Evolutionary conservation across 1,139 yeast genomes (phyloP).

Genomic region (Debaryomycetaceae sp.): DNA sequence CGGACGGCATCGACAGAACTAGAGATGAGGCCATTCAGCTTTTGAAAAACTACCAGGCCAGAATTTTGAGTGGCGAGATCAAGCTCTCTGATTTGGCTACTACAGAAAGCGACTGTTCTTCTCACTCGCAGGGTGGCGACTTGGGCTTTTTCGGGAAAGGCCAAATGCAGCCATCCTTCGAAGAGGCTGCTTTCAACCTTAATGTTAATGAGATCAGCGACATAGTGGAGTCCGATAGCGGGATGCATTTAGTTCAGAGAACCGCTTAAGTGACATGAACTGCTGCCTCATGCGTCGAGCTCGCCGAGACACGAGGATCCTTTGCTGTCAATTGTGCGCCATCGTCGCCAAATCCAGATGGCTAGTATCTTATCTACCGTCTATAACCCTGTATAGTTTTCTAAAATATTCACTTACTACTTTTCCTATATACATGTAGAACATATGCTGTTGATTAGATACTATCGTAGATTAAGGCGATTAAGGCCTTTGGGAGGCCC

Average conservation of each 20-base stretch:
- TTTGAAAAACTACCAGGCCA: slow-evolving; percentile 54
- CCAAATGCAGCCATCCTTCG: slow-evolving; percentile 94
- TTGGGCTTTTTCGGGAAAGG: slow-evolving; percentile 86
- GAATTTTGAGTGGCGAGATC: slow-evolving; percentile 67
- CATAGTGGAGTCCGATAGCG: slow-evolving; percentile 85
- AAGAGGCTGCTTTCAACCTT: slow-evolving; percentile 77
- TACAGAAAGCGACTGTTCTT: slow-evolving; percentile 85
- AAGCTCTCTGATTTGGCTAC: slow-evolving; percentile 70
- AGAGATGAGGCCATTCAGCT: slow-evolving; percentile 81
- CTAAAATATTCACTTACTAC: no score
- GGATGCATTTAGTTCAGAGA: slow-evolving; percentile 84
- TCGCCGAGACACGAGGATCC: no score
- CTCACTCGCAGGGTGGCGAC: slow-evolving; percentile 88
- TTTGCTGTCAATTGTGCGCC: no score
- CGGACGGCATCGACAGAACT: slow-evolving; percentile 64
- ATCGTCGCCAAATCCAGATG: no score
- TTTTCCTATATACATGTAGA: no score
- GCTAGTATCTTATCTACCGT: no score
- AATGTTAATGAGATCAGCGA: slow-evolving; percentile 83
- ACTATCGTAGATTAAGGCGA: no score
- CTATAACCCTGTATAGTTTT: no score
- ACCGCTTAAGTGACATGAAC: slow-evolving; percentile 70
- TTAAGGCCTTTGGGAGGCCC: no score
- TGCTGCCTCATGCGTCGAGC: no score
- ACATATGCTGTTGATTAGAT: no score